Evolutionary conservation across 177 flowering plant genomes (phyloP).

Genomic region (Vitis hybrid): DNA sequence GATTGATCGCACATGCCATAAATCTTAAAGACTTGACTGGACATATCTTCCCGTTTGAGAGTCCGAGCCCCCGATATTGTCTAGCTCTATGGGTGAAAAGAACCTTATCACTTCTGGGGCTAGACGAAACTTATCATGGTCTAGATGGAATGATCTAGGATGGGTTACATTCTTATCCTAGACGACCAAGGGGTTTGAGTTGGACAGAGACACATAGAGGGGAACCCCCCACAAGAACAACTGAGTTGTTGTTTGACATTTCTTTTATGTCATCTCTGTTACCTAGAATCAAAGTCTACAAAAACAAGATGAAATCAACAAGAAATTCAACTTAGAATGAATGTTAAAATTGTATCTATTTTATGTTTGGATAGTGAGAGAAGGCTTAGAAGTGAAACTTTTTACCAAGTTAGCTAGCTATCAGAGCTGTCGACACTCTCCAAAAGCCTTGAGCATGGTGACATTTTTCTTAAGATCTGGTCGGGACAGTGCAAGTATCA

Average conservation of each 20-base stretch:
- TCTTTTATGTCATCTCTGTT: slow-evolving; percentile 89
- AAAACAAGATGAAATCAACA: not conserved
- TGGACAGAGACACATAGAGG: too few species aligned
- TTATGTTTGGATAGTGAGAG: too few species aligned
- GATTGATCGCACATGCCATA: too few species aligned
- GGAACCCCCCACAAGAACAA: slow-evolving; percentile 53
- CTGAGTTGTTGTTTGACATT: slow-evolving; percentile 63
- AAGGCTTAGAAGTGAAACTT: too few species aligned
- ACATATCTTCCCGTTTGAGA: too few species aligned
- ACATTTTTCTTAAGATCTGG: slow-evolving; percentile 92
- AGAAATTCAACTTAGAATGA: not conserved
- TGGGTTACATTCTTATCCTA: slow-evolving; percentile 54
- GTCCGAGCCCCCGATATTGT: too few species aligned
- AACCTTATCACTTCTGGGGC: too few species aligned
- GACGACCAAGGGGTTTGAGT: slow-evolving; percentile 49
- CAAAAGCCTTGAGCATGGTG: slow-evolving; percentile 70
- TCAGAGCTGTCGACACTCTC: slow-evolving; percentile 22
- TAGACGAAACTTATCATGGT: too few species aligned
- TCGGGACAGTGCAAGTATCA: slow-evolving; percentile 79
- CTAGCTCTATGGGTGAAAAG: too few species aligned
- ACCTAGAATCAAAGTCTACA: slow-evolving; percentile 84
- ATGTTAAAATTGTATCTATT: not conserved
- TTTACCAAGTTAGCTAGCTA: too few species aligned
- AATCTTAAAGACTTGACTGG: too few species aligned
- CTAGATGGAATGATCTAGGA: too few species aligned